Evolutionary conservation across 2,329 filamentous ascomycete genomes (phyloP), one percentile per base, ranked within the genome.

Genomic region (Monosporascus sp.): DNA sequence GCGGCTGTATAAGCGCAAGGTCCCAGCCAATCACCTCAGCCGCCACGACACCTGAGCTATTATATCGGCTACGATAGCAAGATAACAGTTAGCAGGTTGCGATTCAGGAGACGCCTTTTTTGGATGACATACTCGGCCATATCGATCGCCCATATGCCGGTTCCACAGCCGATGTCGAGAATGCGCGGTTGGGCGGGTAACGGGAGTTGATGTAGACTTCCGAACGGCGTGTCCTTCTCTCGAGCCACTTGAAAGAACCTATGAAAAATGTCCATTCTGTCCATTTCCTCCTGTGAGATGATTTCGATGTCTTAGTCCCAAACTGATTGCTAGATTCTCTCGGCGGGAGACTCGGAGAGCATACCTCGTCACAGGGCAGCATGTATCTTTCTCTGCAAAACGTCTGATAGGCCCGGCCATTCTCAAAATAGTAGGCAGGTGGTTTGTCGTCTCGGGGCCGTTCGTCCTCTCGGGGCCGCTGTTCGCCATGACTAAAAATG

Each of bases 131-230:
- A 90, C 81, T 88, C 85, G 57, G 88, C 88, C 72, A 96, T 87
- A 60, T 93, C 88, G 62, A 95, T 89, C 41, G 88, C 83, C 93
- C 93, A 97, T 56, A 96, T 93, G 39, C 90, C 91, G 1, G 90
- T 96, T 20, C 92, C 93, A 57, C 88, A 92, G 42, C 91, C 93
- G 51, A 96, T 66, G 63, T 88, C 84, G 42, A 88, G 66, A 47
- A 87, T 76, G 49, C 73, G 70, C 2, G 72, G 71, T 2, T 65
- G 60, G 20, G 49, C 59, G 37, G 68, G 67, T 11, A 70, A 51
- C n/a, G 41, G 63, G 56, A 81, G 76, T 11, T 60, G 56, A 51
- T 60, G 61, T 22, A 68, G 31, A 64, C 65, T 58, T 52, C 50
- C 52, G 27, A 62, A 53, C 41, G 52, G 25, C 36, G 57, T 47